Base-by-base conservation (phyloP, 768 basidiomycete species). In the Suillus cothurnatus region DNA sequence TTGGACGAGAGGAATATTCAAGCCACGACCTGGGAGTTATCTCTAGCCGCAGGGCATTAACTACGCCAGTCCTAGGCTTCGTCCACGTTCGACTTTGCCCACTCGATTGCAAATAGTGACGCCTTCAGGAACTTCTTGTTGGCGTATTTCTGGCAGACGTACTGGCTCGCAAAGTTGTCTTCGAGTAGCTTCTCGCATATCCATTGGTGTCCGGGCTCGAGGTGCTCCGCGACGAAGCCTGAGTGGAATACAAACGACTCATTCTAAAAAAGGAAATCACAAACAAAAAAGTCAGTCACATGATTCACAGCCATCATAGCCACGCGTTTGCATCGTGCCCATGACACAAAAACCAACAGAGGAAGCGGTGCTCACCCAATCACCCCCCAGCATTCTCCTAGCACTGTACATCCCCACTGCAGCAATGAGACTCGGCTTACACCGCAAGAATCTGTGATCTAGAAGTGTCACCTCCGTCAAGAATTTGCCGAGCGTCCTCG, bases 121-220 rank as follows among this genome's bases (percentile, higher is more conserved):
- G 92, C 97, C 78, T 97, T 94, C 76, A 99, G 88, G 86, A 97
- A 99, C 79, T 95, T 96, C 88, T 96, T 97, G 84, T 93, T 87
- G 53, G 94, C 88, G 78, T 99, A 99, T 82, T 99, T 99, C 83
- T 92, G 92, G 87, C 88, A 96, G 45, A 95, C 90, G 78, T 95
- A 94, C 70, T 90, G 87, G 59, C 86, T 82, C n/a, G 87, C 82
- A 77, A 99, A 98, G 69, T 88, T 87, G 8, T 85, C 79, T 68
- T 94, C 93, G 2, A 85, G 81, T 53, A 99, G 83, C 75, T 93
- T 91, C 76, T 95, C 92, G 65, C 94, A 81, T 59, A 99, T 85
- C 78, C 93, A 83, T 63, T 86, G 80, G 70, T 95, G 90, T 23
- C 96, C 97, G 7, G 88, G 86, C 55, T 88, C 74, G 47, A 99